Percentiles rank a stretch among this genome's conserved stretches.
phyloP scores from a whole-genome alignment of 176 grass and related monocot genomes.

The Musa itinerans region DNA sequence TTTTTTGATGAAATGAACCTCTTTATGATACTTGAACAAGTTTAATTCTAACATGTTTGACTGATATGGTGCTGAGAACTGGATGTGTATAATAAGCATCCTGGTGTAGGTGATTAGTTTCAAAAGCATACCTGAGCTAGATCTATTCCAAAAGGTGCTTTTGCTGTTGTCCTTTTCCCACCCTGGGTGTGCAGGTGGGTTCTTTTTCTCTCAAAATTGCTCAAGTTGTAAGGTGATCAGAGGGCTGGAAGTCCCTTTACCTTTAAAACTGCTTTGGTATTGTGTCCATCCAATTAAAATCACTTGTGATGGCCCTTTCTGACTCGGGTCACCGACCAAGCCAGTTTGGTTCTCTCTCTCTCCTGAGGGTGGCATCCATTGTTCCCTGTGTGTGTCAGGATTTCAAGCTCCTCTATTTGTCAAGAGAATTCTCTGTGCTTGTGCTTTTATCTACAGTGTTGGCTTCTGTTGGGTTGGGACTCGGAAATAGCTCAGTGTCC shows the following conservation, averaged over 20 bases:
- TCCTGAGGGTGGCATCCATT: background rate
- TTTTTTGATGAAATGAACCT: too few species aligned
- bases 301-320: background rate
- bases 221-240: background rate
- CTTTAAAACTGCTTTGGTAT: background rate
- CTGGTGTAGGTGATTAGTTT: background rate
- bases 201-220: constrained; percentile 1
- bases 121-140: background rate
- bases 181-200: constrained; percentile 1
- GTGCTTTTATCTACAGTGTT: background rate
- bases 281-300: background rate
- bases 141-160: background rate
- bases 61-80: background rate
- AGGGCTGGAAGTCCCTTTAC: background rate
- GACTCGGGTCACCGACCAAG: constrained; percentile 2
- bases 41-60: background rate
- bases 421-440: background rate
- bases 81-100: background rate
- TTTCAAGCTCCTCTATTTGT: background rate
- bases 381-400: background rate
- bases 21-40: too few species aligned
- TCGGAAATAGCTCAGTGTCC: background rate
- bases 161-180: constrained; percentile 8
- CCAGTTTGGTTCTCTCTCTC: background rate
- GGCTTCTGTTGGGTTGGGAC: background rate